Evolutionary conservation across 805 yeast species (phyloP).

Genomic region (Metschnikowia kunwiensis): DNA sequence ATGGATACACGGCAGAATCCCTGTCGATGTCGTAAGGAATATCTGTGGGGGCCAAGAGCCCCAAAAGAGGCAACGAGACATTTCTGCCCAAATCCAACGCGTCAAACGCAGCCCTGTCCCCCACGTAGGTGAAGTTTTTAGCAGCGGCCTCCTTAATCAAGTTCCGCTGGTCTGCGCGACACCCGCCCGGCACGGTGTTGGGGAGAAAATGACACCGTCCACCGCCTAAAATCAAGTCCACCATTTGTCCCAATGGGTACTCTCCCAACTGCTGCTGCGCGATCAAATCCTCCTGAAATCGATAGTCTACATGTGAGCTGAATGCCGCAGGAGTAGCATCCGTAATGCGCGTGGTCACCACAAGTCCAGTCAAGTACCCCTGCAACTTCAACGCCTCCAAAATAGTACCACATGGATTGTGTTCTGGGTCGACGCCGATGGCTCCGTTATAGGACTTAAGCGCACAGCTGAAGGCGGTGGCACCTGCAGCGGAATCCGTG

Average conservation of each 20-base stretch:
- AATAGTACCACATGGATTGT: conserved; percentile 80
- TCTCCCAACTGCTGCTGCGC: conserved; percentile 85
- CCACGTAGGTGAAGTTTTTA: conserved; percentile 58
- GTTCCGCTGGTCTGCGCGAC: conserved; percentile 69
- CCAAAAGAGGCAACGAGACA: conserved; percentile 72
- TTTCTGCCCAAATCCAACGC: conserved; percentile 50
- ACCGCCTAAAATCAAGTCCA: conserved; percentile 87
- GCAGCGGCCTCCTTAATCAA: conserved; percentile 60
- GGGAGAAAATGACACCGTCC: conserved; percentile 85
- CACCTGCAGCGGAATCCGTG: conserved; percentile 97
- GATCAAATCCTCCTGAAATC: conserved; percentile 79
- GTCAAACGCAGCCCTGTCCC: conserved; percentile 59
- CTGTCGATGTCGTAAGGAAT: conserved; percentile 86
- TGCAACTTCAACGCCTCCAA: conserved; percentile 81
- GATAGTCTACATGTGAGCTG: conserved; percentile 70
- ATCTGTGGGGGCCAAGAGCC: conserved; percentile 70
- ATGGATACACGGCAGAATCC: conserved; percentile 57
- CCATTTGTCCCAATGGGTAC: conserved; percentile 73
- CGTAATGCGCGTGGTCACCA: conserved; percentile 87
- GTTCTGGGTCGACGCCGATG: conserved; percentile 72
- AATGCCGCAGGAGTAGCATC: conserved; percentile 96
- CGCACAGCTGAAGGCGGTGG: conserved; percentile 88
- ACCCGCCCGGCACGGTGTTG: conserved; percentile 46
- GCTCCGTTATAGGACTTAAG: conserved; percentile 86
- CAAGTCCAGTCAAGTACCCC: conserved; percentile 84